Evolutionary conservation across 148 eudicot species (phyloP), one percentile per base, ranked within the genome.

Genomic region (Fagopyrum homotropicum): DNA sequence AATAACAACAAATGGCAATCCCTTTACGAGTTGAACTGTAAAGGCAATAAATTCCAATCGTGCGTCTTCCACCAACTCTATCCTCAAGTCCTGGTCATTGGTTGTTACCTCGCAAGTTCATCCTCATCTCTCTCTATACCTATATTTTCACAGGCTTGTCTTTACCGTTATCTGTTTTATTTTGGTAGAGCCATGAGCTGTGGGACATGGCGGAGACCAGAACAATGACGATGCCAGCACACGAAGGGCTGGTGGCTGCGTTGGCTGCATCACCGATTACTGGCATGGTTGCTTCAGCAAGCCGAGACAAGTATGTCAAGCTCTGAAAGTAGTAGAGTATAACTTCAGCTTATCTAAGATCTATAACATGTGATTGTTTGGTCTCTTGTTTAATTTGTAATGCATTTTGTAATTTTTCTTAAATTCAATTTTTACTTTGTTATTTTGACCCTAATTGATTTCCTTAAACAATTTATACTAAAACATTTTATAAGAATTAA

Each of bases 41-140:
- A 78, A 74, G 82, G 74, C 68, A 88, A 81, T 75, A 85, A 83
- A 75, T 90, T 90, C 64, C 78, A 81, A n/a, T 86, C 90, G 7
- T 88, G 90, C 50, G 85, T 81, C 51, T 90, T 90, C 84, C 95
- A 90, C 80, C 95, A 91, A 0, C 59, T 70, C 45, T 84, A 78
- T 73, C 69, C 87, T 64, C 80, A 84, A 66, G 64, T 88, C 73
- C 70, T 90, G 73, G 79, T 90, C 30, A 82, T 88, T 35, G 95
- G 95, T 71, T 86, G 86, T 69, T 81, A 88, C 75, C 86, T 88
- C 89, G 95, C 79, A 85, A 78, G 85, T 82, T 61, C 50, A 35
- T 2, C 3, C 2, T 35, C 40, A 35, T 35, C 0, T 12, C 76
- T 4, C 4, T 26, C 10, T 7, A 35, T 60, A 43, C 35, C 15